phyloP scores from a whole-genome alignment of 1,139 yeast species.

The Nakaseomyces sp. region DNA sequence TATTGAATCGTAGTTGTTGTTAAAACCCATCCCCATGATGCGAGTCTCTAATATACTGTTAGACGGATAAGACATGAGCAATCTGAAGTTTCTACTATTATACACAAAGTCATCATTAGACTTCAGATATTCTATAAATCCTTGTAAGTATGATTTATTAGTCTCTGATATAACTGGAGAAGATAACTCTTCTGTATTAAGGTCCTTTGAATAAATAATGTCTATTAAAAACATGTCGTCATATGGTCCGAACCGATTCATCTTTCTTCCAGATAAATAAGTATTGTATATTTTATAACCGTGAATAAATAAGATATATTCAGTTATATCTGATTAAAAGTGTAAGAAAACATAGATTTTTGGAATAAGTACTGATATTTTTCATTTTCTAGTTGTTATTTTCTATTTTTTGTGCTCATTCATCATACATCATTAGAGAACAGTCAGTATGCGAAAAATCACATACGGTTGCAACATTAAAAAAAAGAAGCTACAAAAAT shows the following conservation, averaged over 20 bases:
- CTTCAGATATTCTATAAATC: background rate
- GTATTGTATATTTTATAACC: no score
- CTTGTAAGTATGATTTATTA: background rate
- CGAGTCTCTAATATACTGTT: background rate
- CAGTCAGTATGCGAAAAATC: no score
- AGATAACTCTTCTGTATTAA: background rate
- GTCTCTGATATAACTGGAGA: background rate
- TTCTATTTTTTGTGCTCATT: no score
- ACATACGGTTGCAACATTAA: no score
- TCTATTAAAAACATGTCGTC: slow-evolving; percentile 1
- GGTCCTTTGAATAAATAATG: background rate
- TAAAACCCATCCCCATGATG: background rate
- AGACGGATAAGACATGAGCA: background rate
- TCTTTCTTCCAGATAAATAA: no score
- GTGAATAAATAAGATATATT: no score
- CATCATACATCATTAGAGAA: no score
- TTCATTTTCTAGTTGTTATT: no score
- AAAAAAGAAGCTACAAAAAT: no score
- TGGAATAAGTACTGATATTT: no score
- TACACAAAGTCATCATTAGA: background rate
- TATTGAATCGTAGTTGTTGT: background rate
- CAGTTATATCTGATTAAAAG: no score
- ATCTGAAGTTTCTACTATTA: background rate
- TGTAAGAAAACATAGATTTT: no score
- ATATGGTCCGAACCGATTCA: background rate